These are phyloP conservation scores for Cryphonectria japonica DNA, from an alignment of 2,329 filamentous ascomycete genomes.

Conservation along the genomic window DNA sequence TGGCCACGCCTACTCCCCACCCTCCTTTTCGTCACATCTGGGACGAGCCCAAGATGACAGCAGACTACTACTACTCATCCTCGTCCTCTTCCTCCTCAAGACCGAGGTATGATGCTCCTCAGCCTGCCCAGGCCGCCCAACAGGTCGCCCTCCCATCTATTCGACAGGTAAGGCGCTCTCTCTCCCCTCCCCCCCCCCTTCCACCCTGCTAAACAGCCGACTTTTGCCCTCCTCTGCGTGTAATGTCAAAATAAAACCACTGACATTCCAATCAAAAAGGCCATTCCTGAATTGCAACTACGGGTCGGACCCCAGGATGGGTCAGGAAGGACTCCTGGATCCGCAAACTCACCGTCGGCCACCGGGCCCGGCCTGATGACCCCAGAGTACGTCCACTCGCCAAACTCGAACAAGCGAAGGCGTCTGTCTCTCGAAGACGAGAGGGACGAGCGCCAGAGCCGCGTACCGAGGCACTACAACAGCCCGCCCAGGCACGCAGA, in stretches of 20 bases:
- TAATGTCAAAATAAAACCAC: constrained; percentile 3
- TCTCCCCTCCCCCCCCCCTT: background rate
- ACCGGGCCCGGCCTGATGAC: constrained; percentile 38
- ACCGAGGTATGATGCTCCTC: constrained; percentile 41
- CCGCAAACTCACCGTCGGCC: constrained; percentile 42
- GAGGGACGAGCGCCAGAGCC: constrained; percentile 46
- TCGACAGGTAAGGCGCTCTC: constrained; percentile 48
- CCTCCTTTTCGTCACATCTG: constrained; percentile 47
- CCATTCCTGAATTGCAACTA: constrained; percentile 51
- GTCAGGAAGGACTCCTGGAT: constrained; percentile 38
- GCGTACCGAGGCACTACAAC: constrained; percentile 52
- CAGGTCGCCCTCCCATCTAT: constrained; percentile 55
- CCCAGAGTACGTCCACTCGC: constrained; percentile 55
- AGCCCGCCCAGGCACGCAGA: constrained; percentile 38
- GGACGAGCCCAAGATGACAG: constrained; percentile 41
- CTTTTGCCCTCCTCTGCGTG: too few species aligned
- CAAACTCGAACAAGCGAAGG: constrained; percentile 52
- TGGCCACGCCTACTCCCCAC: constrained; percentile 48
- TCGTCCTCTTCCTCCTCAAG: constrained; percentile 30
- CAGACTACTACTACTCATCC: constrained; percentile 38
- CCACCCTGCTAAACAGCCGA: too few species aligned
- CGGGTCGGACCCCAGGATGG: constrained; percentile 41
- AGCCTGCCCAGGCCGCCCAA: constrained; percentile 32
- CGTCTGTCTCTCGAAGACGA: constrained; percentile 49
- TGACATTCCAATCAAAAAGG: constrained; percentile 41